phyloP scores from a whole-genome alignment of 148 eudicot genomes.

The Vaccinium myrtillus region DNA sequence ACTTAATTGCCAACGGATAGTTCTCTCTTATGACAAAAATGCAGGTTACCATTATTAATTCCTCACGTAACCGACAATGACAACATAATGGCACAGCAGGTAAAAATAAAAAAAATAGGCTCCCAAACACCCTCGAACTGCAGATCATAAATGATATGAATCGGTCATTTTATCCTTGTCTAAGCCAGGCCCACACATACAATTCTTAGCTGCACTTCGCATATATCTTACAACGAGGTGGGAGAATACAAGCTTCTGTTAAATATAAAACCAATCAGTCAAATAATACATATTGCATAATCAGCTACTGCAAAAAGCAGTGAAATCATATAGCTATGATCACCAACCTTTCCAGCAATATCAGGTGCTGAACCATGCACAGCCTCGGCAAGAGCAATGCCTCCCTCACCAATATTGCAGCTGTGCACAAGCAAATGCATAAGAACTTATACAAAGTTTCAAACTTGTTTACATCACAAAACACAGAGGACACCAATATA shows the following conservation, averaged over 20 bases:
- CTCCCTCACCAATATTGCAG: slow-evolving; percentile 96
- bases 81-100: neutral
- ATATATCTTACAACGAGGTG: neutral
- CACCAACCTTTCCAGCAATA: slow-evolving; percentile 92
- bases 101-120: too few relatives aligned
- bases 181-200: neutral
- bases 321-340: neutral
- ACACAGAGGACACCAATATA: neutral
- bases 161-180: neutral
- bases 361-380: slow-evolving; percentile 99
- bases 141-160: neutral
- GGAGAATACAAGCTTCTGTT: neutral
- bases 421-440: slow-evolving; percentile 28
- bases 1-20: neutral
- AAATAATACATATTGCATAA: neutral
- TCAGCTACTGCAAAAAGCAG: neutral
- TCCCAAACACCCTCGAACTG: neutral
- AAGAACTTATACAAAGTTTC: neutral
- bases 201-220: neutral
- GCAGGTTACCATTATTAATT: neutral
- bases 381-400: slow-evolving; percentile 97
- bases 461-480: neutral
- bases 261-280: neutral
- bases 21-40: too few relatives aligned
- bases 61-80: neutral